phyloP scores from a whole-genome alignment of 2,329 filamentous ascomycete genomes.

The Iodosphaeria phyllophila region DNA sequence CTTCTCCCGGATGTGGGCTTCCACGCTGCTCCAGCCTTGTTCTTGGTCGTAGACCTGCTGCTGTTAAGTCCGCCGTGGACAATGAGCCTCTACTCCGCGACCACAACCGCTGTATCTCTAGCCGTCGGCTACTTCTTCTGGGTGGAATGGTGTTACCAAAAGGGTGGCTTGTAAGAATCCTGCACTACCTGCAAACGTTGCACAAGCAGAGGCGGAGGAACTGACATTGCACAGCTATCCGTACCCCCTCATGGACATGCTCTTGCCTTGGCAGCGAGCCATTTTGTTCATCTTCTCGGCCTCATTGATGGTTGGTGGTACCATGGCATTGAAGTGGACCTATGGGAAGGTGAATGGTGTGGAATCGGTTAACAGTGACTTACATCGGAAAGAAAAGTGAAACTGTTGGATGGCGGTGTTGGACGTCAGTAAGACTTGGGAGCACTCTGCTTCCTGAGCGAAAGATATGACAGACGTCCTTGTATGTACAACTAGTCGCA shows the following conservation, averaged over 20 bases:
- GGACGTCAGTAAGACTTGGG: too few relatives aligned
- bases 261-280: slow-evolving; percentile 46
- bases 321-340: slow-evolving; percentile 46
- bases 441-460: too few relatives aligned
- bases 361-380: slow-evolving; percentile 19
- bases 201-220: neutral
- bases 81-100: slow-evolving; percentile 36
- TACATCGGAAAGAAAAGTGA: too few relatives aligned
- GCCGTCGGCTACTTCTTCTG: slow-evolving; percentile 59
- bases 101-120: slow-evolving; percentile 35
- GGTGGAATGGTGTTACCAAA: slow-evolving; percentile 52
- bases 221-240: slow-evolving; percentile 41
- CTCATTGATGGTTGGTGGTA: slow-evolving; percentile 51
- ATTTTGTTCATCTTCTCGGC: slow-evolving; percentile 54
- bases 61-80: slow-evolving; percentile 59
- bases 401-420: too few relatives aligned
- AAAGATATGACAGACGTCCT: too few relatives aligned
- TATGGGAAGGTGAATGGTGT: slow-evolving; percentile 50
- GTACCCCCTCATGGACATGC: slow-evolving; percentile 63
- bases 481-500: too few relatives aligned
- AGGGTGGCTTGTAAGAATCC: slow-evolving; percentile 40
- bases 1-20: slow-evolving; percentile 42
- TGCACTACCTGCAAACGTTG: too few relatives aligned
- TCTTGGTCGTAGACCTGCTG: slow-evolving; percentile 45
- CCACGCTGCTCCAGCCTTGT: slow-evolving; percentile 45